Percentiles rank a stretch among this genome's conserved stretches.
Evolutionary conservation across 495 filamentous ascomycete genomes (phyloP).

Genomic region (Delitschia confertaspora): DNA sequence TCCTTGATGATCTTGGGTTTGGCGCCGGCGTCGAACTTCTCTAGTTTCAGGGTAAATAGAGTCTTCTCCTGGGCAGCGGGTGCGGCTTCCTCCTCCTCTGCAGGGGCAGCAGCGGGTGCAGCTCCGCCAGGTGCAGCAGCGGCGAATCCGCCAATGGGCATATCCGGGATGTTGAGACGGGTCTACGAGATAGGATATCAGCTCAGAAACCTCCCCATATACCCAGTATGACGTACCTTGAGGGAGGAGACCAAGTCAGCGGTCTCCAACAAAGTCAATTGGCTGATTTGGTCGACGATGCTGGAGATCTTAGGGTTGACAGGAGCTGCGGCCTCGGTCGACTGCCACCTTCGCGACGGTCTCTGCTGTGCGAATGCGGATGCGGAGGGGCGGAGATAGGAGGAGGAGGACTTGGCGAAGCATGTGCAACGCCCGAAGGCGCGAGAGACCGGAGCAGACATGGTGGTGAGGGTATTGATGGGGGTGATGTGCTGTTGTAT

Average conservation of each 20-base stretch:
- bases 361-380: constrained; percentile 18
- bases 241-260: constrained; percentile 86
- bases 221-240: constrained; percentile 51
- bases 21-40: constrained; percentile 71
- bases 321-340: constrained; percentile 53
- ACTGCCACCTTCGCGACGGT: constrained; percentile 55
- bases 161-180: constrained; percentile 94
- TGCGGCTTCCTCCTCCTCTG: constrained; percentile 74
- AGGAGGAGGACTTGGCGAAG: constrained; percentile 18
- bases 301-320: constrained; percentile 75
- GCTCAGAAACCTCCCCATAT: constrained; percentile 3
- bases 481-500: not conserved
- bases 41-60: constrained; percentile 89
- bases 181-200: constrained; percentile 47
- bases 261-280: constrained; percentile 95
- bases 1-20: constrained; percentile 99
- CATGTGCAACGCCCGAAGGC: constrained; percentile 53
- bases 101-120: constrained; percentile 54
- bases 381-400: constrained; percentile 18
- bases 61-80: constrained; percentile 88
- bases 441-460: constrained; percentile 52
- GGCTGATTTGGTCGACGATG: constrained; percentile 96
- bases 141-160: constrained; percentile 83
- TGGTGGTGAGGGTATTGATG: constrained; percentile 31
- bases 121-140: constrained; percentile 49